Evolutionary conservation across 2,329 filamentous ascomycete genomes (phyloP), one percentile per base, ranked within the genome.

Genomic region (Harringtonia aguacate): DNA sequence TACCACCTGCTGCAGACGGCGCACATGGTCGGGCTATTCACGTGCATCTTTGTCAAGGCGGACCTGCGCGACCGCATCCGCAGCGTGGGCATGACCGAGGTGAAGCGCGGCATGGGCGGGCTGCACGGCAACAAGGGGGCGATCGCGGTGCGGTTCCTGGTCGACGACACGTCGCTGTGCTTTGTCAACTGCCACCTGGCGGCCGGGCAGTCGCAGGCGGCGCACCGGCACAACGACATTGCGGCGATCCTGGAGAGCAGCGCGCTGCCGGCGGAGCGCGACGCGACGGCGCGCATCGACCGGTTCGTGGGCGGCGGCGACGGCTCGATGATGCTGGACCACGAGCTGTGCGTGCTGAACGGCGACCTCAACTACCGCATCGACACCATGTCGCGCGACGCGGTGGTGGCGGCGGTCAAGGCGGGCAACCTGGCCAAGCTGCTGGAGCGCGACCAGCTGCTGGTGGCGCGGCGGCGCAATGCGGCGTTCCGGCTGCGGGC

Each of bases 311-410:
- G 87, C 22, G 92, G 92, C n/a, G 92, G 92, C 36, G 92, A 98
- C 58, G 92, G 92, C 8, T 82, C 80, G 34, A 88, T 95, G 82
- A 86, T 98, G 46, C 72, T 97, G 46, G 92, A 98, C 57, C 92
- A 98, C 58, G 92, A 98, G 63, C 83, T 98, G n/a, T 95, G 90
- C 61, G 79, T 98, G 39, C 66, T 97, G 35, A 97, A 97, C 55
- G 92, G 92, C 24, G 92, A 98, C 60, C 73, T 98, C 40, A 98
- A 98, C 64, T 98, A 98, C 62, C 88, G 92, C 49, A 97, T 98
- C 56, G 92, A 98, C 61, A 88, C 89, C 21, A 95, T 97, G 78
- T 87, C 87, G 17, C 85, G 92, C 40, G 87, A 97, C 56, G 88
- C 86, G 0, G 90, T 98, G 4, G 84, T 97, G 44, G 82, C 81